Percentiles rank a stretch among this genome's conserved stretches.
Conservation (phyloP, 768 basidiomycete species). For the Coprinopsis marcescibilis region DNA sequence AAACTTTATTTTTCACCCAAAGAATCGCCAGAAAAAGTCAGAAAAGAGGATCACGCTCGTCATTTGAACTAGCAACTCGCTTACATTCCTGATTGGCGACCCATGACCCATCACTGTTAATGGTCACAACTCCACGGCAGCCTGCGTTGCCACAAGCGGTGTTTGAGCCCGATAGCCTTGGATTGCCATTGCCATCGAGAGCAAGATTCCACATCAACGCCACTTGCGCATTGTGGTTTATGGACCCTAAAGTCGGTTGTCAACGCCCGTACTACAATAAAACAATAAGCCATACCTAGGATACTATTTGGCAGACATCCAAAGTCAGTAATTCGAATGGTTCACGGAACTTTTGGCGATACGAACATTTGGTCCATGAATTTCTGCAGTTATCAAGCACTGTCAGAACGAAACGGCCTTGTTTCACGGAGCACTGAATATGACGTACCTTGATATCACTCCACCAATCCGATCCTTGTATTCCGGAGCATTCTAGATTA, state of each 20-base stretch:
- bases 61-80: background rate
- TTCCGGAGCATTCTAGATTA: slow-evolving; percentile 54
- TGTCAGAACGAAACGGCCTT: background rate
- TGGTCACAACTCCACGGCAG: slow-evolving; percentile 59
- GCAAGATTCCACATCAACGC: slow-evolving; percentile 72
- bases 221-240: slow-evolving; percentile 34
- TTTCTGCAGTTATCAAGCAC: slow-evolving; percentile 35
- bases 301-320: slow-evolving; percentile 12
- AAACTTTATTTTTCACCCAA: slow-evolving; percentile 33
- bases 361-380: slow-evolving; percentile 57
- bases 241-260: slow-evolving; percentile 24
- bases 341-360: background rate
- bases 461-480: slow-evolving; percentile 66
- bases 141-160: slow-evolving; percentile 56
- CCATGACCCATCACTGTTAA: slow-evolving; percentile 56
- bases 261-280: background rate
- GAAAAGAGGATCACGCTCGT: background rate
- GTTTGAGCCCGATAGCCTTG: slow-evolving; percentile 51
- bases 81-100: slow-evolving; percentile 66
- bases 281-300: slow-evolving; percentile 16
- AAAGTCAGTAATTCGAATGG: background rate
- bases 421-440: background rate
- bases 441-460: slow-evolving; percentile 57
- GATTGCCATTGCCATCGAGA: slow-evolving; percentile 50
- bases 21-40: background rate